These are phyloP conservation scores for Camelina neglecta DNA, from an alignment of 345 rosid species.

Conservation along the genomic window DNA sequence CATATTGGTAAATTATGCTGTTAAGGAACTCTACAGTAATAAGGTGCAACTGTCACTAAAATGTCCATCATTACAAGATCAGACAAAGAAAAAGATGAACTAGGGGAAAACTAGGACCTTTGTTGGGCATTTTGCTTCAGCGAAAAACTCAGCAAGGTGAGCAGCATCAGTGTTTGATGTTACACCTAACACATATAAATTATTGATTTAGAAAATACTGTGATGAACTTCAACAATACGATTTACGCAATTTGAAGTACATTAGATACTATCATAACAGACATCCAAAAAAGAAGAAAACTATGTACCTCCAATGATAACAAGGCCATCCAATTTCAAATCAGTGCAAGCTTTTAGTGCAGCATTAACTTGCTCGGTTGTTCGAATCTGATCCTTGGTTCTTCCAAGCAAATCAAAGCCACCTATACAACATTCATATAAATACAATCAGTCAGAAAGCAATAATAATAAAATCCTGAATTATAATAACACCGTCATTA, in stretches of 20 bases:
- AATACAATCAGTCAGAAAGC: slow-evolving; percentile 25
- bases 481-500: not conserved
- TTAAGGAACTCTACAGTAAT: not conserved
- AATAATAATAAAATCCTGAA: slow-evolving; percentile 13
- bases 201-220: slow-evolving; percentile 20
- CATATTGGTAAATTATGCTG: slow-evolving; percentile 1
- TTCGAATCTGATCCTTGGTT: slow-evolving; percentile 93
- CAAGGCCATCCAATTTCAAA: slow-evolving; percentile 92
- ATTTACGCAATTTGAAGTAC: not conserved
- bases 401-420: slow-evolving; percentile 96
- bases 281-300: not conserved
- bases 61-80: not conserved
- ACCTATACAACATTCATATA: slow-evolving; percentile 51
- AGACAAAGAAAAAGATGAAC: not conserved
- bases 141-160: slow-evolving; percentile 96
- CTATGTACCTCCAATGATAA: slow-evolving; percentile 69
- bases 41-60: slow-evolving; percentile 10
- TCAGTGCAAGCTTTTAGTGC: slow-evolving; percentile 78
- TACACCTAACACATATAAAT: slow-evolving; percentile 58
- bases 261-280: slow-evolving; percentile 42
- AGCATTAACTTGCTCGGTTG: slow-evolving; percentile 91
- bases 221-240: not conserved
- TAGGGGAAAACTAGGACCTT: slow-evolving; percentile 53
- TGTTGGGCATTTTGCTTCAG: slow-evolving; percentile 81
- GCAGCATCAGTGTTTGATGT: slow-evolving; percentile 98